Evolutionary conservation across 169 alveolate genomes (phyloP), one percentile per base, ranked within the genome.

Genomic region (Plasmodium vivax): DNA sequence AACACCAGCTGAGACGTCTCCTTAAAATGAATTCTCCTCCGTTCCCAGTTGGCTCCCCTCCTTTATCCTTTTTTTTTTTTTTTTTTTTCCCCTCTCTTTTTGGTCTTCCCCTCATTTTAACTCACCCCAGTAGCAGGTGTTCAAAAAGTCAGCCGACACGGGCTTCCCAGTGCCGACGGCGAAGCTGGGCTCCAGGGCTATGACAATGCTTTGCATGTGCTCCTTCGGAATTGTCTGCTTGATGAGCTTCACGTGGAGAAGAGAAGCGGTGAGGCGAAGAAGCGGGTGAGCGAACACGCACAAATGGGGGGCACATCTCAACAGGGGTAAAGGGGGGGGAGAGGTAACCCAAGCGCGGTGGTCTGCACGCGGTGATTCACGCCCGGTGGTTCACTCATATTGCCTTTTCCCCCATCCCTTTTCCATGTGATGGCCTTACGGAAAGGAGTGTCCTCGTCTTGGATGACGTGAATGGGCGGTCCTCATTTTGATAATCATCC

Each of bases 161-260:
- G 73, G 72, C 0, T 87, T 77, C 16, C 93, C 93, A 16, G 93
- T 87, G 27, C 93, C 93, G 14, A 87, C 27, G 34, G 93, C 93
- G 68, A 74, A 87, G 30, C 85, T 87, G 19, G 93, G 93, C 36
- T 87, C 93, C 56, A 87, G 82, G 41, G 93, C 93, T 43, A 87
- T 87, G 68, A 87, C 56, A 47, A 87, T 87, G 71, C 77, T 87
- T 38, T 75, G 54, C 85, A 87, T 87, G 23, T 87, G 82, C 19
- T 87, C 79, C 41, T 87, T 87, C n/a, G 84, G 47, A 41, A 87
- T 47, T 87, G 68, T 45, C 30, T 75, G 82, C 38, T 87, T 87
- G 23, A 87, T 87, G n/a, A 87, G 79, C 93, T 87, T 12, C 62
- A 74, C 30, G 30, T 27, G 16, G 47, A 14, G 30, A 19, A 8